These are phyloP conservation scores for Aspergillus persii DNA, from an alignment of 2,329 filamentous ascomycete species.

Conservation along the genomic window DNA sequence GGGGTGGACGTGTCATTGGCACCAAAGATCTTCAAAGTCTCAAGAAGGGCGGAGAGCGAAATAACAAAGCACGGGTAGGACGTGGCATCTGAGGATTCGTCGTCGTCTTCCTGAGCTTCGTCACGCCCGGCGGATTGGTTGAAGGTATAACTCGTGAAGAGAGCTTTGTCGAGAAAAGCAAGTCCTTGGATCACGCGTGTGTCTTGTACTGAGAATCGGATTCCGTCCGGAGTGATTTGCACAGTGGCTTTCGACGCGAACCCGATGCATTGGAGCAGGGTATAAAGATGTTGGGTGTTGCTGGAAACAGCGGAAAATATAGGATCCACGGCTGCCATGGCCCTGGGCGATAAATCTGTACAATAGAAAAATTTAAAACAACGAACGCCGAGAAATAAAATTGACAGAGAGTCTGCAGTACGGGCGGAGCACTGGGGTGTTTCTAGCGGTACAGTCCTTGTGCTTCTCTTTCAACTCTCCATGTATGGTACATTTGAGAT, in stretches of 20 bases:
- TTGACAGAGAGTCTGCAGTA: slow-evolving; percentile 14
- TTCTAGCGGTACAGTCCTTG: slow-evolving; percentile 32
- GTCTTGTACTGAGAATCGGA: slow-evolving; percentile 86
- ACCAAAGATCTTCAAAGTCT: slow-evolving; percentile 93
- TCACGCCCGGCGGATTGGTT: slow-evolving; percentile 44
- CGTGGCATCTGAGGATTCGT: slow-evolving; percentile 32
- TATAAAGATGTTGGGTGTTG: slow-evolving; percentile 60
- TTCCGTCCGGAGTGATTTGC: slow-evolving; percentile 78
- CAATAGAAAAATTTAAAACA: slow-evolving; percentile 3
- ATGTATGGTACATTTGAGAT: slow-evolving; percentile 36
- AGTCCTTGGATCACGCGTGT: slow-evolving; percentile 86
- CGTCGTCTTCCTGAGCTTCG: slow-evolving; percentile 35
- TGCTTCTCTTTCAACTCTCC: slow-evolving; percentile 26
- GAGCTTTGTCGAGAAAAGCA: slow-evolving; percentile 80
- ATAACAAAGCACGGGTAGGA: slow-evolving; percentile 74
- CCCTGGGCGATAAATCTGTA: slow-evolving; percentile 7
- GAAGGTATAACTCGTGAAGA: slow-evolving; percentile 84
- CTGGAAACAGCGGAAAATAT: slow-evolving; percentile 61
- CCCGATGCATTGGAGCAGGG: slow-evolving; percentile 61
- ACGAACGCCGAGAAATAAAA: slow-evolving; percentile 11
- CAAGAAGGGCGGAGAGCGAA: slow-evolving; percentile 80
- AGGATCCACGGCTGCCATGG: slow-evolving; percentile 30
- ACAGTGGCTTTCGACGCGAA: slow-evolving; percentile 60
- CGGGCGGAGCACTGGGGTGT: slow-evolving; percentile 23
- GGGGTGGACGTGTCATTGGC: slow-evolving; percentile 60